phyloP scores from a whole-genome alignment of 2,329 filamentous ascomycete genomes.

The Fusarium dimerum region DNA sequence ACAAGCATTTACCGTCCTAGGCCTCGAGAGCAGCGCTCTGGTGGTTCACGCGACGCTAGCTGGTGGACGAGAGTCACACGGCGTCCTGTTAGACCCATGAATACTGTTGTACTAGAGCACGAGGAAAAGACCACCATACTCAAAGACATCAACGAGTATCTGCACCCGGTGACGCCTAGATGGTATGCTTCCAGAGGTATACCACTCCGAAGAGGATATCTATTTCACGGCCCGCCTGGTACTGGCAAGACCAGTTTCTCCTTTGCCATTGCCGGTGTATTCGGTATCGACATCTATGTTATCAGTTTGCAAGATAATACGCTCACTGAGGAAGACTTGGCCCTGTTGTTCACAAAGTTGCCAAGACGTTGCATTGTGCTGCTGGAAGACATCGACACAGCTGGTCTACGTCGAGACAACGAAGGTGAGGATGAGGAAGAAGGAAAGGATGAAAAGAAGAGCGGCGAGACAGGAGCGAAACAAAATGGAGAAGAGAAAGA shows the following conservation, averaged over 20 bases:
- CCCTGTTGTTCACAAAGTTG: conserved; percentile 59
- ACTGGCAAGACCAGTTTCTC: conserved; percentile 72
- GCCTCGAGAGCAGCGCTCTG: conserved; percentile 47
- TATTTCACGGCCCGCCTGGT: conserved; percentile 75
- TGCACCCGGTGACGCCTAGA: conserved; percentile 66
- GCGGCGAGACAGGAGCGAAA: conserved; percentile 8
- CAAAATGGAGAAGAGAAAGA: conserved; percentile 7
- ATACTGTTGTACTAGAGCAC: conserved; percentile 72
- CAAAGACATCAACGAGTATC: conserved; percentile 74
- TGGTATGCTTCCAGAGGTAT: conserved; percentile 80
- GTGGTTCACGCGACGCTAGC: conserved; percentile 31
- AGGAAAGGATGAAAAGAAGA: conserved; percentile 16
- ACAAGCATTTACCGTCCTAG: conserved; percentile 59
- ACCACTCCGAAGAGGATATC: conserved; percentile 73
- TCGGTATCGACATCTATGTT: conserved; percentile 67
- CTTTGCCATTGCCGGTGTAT: conserved; percentile 65
- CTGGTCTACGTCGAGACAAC: conserved; percentile 52
- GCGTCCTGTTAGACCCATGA: conserved; percentile 69
- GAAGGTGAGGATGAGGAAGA: conserved; percentile 33
- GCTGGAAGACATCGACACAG: conserved; percentile 70
- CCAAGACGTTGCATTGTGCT: conserved; percentile 66
- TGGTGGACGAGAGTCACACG: conserved; percentile 60
- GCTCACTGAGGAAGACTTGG: conserved; percentile 63
- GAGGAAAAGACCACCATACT: conserved; percentile 67
- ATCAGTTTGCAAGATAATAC: conserved; percentile 57